Evolutionary conservation across 495 filamentous ascomycete species (phyloP), one percentile per base, ranked within the genome.

Genomic region (Xylaria venustula): DNA sequence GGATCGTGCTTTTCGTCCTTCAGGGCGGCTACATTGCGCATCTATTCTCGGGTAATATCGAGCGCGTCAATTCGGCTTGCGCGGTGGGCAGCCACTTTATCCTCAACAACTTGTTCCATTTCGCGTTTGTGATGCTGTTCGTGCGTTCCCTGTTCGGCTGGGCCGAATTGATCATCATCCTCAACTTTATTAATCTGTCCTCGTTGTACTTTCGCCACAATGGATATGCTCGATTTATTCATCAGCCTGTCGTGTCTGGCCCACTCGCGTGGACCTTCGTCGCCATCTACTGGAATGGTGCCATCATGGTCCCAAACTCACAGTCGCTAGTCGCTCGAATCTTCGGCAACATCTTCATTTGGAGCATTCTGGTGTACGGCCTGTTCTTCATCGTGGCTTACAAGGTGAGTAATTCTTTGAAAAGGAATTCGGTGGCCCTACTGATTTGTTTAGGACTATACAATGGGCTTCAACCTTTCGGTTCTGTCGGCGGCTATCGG

Each of bases 201-300:
- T 72, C 83, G 7, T 81, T 91, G 14, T 96, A 95, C 78, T 90
- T 92, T 87, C 88, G 88, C 22, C 84, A 94, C 77, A 78, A 75
- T 20, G 78, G 79, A 0, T 84, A 86, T 22, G 85, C 88, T 3
- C 80, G 83, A 22, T 81, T 88, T 56, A 88, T 94, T 63, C 92
- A 96, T 71, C 71, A 85, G 11, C 82, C 90, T 2, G 86, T 85
- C 45, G 83, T 93, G 9, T 85, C 88, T 7, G 89, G 87, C 9
- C 92, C 92, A 3, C 77, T 93, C 57, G 90, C 90, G 5, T 97
- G 90, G 88, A 89, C 87, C 0, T 86, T 92, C 63, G 86, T 92
- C 30, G 88, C 90, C 34, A 76, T 96, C 32, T 91, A 91, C 77
- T 95, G 90, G 89, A 89, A 91, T 63, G 92, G 92, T 4, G 90